Evolutionary conservation across 768 basidiomycete species (phyloP).

Genomic region (Podaxis sp.): DNA sequence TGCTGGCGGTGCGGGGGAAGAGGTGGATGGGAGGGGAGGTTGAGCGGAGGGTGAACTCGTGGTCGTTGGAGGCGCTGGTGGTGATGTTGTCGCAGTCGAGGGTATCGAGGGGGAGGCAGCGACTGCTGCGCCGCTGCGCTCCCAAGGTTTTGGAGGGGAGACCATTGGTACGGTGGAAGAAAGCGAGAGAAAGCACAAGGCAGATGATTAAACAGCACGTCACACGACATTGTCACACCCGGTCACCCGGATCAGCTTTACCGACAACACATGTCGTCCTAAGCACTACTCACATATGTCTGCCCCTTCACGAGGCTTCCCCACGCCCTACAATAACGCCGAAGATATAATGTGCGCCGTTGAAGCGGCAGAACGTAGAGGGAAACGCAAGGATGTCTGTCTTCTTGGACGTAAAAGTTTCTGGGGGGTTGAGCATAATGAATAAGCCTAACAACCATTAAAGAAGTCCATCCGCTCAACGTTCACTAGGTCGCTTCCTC

Average conservation of each 20-base stretch:
- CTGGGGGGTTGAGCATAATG: neutral
- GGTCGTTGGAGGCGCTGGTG: conserved; percentile 30
- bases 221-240: neutral
- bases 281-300: neutral
- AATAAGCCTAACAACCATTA: neutral
- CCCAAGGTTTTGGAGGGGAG: conserved; percentile 92
- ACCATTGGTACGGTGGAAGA: conserved; percentile 46
- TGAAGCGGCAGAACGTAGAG: neutral
- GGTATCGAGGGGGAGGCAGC: conserved; percentile 28
- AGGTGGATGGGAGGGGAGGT: conserved; percentile 17
- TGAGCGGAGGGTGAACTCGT: conserved; percentile 24
- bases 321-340: neutral
- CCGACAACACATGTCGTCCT: neutral
- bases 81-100: conserved; percentile 24
- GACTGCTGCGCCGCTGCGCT: conserved; percentile 51
- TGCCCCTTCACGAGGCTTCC: neutral
- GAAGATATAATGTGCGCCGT: neutral
- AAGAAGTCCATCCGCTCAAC: neutral
- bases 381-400: neutral
- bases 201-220: neutral
- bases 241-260: neutral
- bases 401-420: neutral
- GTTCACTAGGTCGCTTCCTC: neutral
- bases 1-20: conserved; percentile 18
- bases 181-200: neutral